A percentile compares a stretch with the other conserved stretches of the same genome.
Conservation (phyloP, 192 early-diverging fungal species). For the Coemansia guatemalensis region DNA sequence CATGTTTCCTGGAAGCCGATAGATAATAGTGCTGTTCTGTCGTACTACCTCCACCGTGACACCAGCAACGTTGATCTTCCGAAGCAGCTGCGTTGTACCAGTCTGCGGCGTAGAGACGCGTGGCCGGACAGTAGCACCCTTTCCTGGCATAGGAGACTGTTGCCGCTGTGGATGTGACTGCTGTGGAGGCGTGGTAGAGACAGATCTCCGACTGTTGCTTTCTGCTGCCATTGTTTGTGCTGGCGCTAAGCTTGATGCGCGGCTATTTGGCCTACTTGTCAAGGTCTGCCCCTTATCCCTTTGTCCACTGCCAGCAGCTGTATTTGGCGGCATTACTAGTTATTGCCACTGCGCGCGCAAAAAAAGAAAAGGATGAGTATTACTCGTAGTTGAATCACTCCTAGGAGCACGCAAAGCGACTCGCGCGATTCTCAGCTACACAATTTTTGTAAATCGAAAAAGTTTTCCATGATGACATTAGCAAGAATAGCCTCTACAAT, state of each 20-base stretch:
- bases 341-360: not conserved
- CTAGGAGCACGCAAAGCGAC: not conserved
- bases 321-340: conserved; percentile 11
- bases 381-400: not conserved
- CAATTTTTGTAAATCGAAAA: too few species aligned
- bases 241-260: conserved; percentile 9
- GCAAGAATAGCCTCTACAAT: too few species aligned
- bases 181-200: not conserved
- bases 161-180: not conserved
- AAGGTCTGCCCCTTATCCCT: not conserved
- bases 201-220: not conserved
- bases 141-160: not conserved
- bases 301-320: conserved; percentile 2
- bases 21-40: conserved; percentile 45
- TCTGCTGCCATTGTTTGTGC: not conserved
- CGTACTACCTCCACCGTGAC: conserved; percentile 51
- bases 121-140: not conserved
- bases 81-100: conserved; percentile 27
- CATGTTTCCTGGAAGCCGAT: conserved; percentile 50
- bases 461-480: too few species aligned
- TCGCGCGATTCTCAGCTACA: not conserved
- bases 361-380: not conserved
- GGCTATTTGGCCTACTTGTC: conserved; percentile 7
- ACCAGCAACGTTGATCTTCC: conserved; percentile 39
- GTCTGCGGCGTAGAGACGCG: not conserved